phyloP scores from a whole-genome alignment of 2,329 filamentous ascomycete genomes.

The Ceratocystis huliohia region DNA sequence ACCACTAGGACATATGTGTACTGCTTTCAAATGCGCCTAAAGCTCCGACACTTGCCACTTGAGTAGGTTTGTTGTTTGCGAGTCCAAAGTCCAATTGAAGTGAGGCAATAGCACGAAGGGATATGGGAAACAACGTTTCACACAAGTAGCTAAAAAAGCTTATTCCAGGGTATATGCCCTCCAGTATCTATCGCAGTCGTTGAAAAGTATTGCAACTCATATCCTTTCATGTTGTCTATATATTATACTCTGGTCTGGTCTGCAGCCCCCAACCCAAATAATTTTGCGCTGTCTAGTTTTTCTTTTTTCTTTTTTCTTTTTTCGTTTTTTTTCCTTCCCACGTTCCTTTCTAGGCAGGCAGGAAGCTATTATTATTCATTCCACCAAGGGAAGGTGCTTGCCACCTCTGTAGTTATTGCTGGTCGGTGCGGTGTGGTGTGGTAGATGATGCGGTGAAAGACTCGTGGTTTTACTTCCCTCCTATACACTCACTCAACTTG shows the following conservation, averaged over 20 bases:
- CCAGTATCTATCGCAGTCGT: background rate
- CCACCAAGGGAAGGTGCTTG: background rate
- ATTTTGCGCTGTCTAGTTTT: background rate
- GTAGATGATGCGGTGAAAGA: too few relatives aligned
- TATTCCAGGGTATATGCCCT: background rate
- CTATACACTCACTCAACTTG: too few relatives aligned
- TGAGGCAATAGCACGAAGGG: background rate
- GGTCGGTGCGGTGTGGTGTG: background rate
- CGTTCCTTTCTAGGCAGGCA: slow-evolving; percentile 1
- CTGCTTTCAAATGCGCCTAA: too few relatives aligned
- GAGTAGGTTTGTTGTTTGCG: too few relatives aligned
- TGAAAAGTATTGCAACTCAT: background rate
- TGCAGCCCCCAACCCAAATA: too few relatives aligned
- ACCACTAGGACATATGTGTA: too few relatives aligned
- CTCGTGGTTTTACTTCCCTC: too few relatives aligned
- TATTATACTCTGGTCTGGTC: too few relatives aligned
- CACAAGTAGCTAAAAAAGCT: background rate
- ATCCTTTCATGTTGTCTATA: too few relatives aligned
- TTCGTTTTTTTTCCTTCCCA: background rate
- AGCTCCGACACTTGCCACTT: too few relatives aligned
- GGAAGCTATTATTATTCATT: slow-evolving; percentile 1
- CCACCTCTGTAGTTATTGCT: background rate
- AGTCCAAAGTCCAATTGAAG: background rate
- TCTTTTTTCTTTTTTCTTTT: background rate
- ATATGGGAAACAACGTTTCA: background rate